Evolutionary conservation across 2,329 filamentous ascomycete genomes (phyloP).

Genomic region (Arthrobotrys sinensis): DNA sequence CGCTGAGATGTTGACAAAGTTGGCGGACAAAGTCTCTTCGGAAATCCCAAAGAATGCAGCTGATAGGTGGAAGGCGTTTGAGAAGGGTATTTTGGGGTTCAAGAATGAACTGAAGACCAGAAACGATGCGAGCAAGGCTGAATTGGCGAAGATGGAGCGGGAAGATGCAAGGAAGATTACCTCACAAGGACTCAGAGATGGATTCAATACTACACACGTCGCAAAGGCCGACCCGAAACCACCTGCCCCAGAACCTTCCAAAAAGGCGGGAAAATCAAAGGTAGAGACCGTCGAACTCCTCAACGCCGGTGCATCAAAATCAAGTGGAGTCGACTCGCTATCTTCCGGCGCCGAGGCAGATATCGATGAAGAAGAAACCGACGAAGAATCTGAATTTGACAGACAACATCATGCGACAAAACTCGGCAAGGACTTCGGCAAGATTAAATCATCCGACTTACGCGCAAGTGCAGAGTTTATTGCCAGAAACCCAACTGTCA

Average conservation of each 20-base stretch:
- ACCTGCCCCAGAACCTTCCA: conserved; percentile 65
- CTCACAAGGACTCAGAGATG: conserved; percentile 87
- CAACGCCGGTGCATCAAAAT: conserved; percentile 75
- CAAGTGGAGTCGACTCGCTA: conserved; percentile 69
- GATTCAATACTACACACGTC: conserved; percentile 90
- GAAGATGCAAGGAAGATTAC: conserved; percentile 93
- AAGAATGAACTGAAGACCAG: conserved; percentile 82
- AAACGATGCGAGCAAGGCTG: conserved; percentile 80
- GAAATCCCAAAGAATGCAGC: conserved; percentile 81
- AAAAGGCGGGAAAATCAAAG: conserved; percentile 69
- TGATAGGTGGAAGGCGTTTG: conserved; percentile 80
- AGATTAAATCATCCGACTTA: conserved; percentile 83
- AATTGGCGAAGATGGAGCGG: conserved; percentile 85
- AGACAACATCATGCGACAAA: conserved; percentile 82
- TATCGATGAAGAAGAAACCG: conserved; percentile 72
- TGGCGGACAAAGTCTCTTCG: conserved; percentile 93
- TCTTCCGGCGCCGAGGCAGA: conserved; percentile 76
- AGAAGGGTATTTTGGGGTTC: conserved; percentile 83
- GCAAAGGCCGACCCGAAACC: conserved; percentile 72
- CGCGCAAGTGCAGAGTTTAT: conserved; percentile 82
- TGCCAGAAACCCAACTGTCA: conserved; percentile 80
- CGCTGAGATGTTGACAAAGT: conserved; percentile 97
- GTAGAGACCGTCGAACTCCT: conserved; percentile 78
- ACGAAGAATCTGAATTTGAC: conserved; percentile 75
- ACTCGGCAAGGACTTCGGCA: conserved; percentile 83